Conservation (phyloP, 805 yeast genomes). For the Candida pini region DNA sequence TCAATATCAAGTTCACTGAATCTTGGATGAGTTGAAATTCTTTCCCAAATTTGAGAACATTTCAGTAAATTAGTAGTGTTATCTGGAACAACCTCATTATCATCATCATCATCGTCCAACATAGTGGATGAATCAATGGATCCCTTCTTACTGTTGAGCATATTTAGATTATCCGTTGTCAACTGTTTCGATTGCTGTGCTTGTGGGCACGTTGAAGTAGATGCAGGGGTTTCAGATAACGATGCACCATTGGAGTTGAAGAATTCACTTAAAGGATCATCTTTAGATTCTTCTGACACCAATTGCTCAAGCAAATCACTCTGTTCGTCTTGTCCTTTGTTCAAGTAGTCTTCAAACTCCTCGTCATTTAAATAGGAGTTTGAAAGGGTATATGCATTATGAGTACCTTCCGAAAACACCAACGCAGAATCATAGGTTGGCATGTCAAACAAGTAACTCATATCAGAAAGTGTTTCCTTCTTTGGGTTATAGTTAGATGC, state of each 20-base stretch:
- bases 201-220: too few species aligned
- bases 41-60: constrained; percentile 95
- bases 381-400: constrained; percentile 13
- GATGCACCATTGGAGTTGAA: too few species aligned
- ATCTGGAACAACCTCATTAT: constrained; percentile 54
- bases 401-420: constrained; percentile 33
- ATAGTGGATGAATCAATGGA: too few species aligned
- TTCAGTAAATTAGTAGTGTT: constrained; percentile 54
- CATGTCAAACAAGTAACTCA: constrained; percentile 42
- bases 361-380: constrained; percentile 5
- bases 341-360: too few species aligned
- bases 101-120: constrained; percentile 21
- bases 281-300: constrained; percentile 51
- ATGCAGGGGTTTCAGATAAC: too few species aligned
- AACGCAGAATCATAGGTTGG: constrained; percentile 47
- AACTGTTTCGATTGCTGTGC: too few species aligned
- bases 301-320: constrained; percentile 26
- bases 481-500: neutral
- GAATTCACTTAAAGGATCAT: constrained; percentile 44
- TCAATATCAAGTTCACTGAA: constrained; percentile 93
- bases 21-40: constrained; percentile 89
- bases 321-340: too few species aligned
- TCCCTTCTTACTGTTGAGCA: constrained; percentile 13
- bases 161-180: constrained; percentile 17
- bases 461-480: constrained; percentile 27